Evolutionary conservation across 2,329 filamentous ascomycete genomes (phyloP).

Genomic region (Aspergillus unguis): DNA sequence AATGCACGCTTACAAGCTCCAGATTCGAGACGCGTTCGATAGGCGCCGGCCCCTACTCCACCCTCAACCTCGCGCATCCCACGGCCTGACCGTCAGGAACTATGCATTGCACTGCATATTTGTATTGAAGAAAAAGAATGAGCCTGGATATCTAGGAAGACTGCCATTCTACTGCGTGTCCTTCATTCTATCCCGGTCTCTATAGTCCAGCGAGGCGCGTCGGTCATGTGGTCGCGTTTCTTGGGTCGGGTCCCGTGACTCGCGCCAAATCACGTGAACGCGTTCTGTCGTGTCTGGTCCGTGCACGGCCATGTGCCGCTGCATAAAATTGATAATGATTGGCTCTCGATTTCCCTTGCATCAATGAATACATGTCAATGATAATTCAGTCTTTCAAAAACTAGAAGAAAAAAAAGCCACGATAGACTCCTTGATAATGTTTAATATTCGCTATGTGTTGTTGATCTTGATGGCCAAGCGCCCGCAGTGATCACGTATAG

Average conservation of each 20-base stretch:
- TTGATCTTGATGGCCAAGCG: not conserved
- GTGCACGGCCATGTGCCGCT: slow-evolving; percentile 15
- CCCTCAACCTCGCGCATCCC: slow-evolving; percentile 22
- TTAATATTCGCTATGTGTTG: not conserved
- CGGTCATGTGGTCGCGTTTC: slow-evolving; percentile 22
- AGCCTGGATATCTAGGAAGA: not conserved
- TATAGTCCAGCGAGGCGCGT: slow-evolving; percentile 15
- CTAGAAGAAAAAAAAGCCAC: too few species aligned
- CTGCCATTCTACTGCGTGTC: not conserved
- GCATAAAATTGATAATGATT: slow-evolving; percentile 15
- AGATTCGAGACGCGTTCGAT: slow-evolving; percentile 38
- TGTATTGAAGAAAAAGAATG: not conserved
- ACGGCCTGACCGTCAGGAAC: slow-evolving; percentile 12
- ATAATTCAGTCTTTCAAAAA: too few species aligned
- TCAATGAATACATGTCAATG: slow-evolving; percentile 1
- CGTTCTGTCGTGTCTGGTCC: not conserved
- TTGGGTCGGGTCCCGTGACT: slow-evolving; percentile 21
- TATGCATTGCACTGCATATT: slow-evolving; percentile 16
- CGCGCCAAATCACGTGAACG: slow-evolving; percentile 19
- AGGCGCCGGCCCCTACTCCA: slow-evolving; percentile 37
- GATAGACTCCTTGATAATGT: too few species aligned
- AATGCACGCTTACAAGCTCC: slow-evolving; percentile 37
- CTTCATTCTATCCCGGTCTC: not conserved
- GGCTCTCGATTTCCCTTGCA: slow-evolving; percentile 6
- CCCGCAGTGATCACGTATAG: not conserved